Evolutionary conservation across 441 rosid species (phyloP), one percentile per base, ranked within the genome.

Genomic region (Cnidoscolus chayamansa): DNA sequence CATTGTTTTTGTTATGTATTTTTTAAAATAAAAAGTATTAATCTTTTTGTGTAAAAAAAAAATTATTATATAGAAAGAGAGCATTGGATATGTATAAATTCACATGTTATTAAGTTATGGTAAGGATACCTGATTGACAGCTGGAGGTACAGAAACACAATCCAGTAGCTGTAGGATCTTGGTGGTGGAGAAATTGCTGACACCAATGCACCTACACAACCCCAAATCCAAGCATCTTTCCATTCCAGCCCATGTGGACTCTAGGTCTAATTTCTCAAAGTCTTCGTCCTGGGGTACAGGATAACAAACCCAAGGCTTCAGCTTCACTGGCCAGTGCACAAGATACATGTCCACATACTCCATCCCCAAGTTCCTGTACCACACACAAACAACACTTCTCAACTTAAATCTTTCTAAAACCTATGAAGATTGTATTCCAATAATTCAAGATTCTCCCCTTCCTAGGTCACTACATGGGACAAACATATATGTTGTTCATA

Each of bases 321-420:
- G 78, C 81, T 86, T 93, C 75, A 93, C 81, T 10, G 97, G 98
- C 97, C 97, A 93, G 75, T 93, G 98, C 81, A 93, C 94, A 81
- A 93, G 72, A 65, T 91, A 91, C 90, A 87, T 84, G 82, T 91
- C 98, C 62, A 86, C 11, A 65, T 87, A 86, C 58, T 93, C 94
- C 87, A 91, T 84, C n/a, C 86, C 88, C 85, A 88, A 56, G 32
- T 75, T 85, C 86, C 98, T 89, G 9, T 30, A 35, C 17, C 8
- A 37, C 49, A 40, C 25, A 45, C 51, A 45, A 56, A 47, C 16
- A 10, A 58, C 8, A 16, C 17, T 31, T 16, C 51, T 70, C 47
- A 40, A n/a, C 48, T 31, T 17, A 30, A 25, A 1, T 57, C 48
- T 37, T 74, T 58, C 51, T 40, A 50, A 53, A 31, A 37, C 57